Base-by-base conservation (phyloP, 345 rosid species). In the Capsella bursapastoris region DNA sequence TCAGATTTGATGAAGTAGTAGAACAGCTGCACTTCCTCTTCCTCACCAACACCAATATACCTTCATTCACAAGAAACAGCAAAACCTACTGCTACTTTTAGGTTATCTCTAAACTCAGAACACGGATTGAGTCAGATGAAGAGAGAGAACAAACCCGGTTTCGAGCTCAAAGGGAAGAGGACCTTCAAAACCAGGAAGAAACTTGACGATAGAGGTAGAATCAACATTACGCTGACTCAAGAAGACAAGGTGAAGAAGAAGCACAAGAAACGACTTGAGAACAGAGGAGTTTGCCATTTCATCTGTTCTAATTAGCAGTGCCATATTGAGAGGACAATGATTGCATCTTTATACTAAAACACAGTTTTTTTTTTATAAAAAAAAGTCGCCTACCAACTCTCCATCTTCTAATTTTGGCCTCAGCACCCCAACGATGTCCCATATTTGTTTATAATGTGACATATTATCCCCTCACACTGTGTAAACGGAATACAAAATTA, bases 1-100 rank as follows among this genome's bases (percentile, higher is more conserved):
- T 86, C 84, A 3, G 93, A 88, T 71, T 82, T 72, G 7, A 84
- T 45, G 44, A 84, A 88, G 77, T 83, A 86, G 79, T 85, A 88
- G 44, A 88, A 88, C 6, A 82, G 73, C 64, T 82, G 89, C n/a
- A 65, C 9, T 22, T 66, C 80, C 27, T 81, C 86, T 9, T 73
- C 57, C 18, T 84, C 82, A 70, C 66, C 90, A 49, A 88, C 83
- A 31, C 86, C 85, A 0, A 83, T 74, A 62, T 88, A 86, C 58
- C 88, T 88, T 66, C 5, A 64, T 47, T 48, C 44, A 65, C 57
- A 48, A 48, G 7, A 32, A 34, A 57, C 44, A 34, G 12, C 16
- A 57, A 22, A 22, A 2, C 1, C 37, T 34, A 34, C 8, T 34
- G 0, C 1, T 8, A 64, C 41, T n/a, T 15, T 7, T n/a, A n/a